Evolutionary conservation across 306 rosid genomes (phyloP), one percentile per base, ranked within the genome.

Genomic region (Malus fusca): DNA sequence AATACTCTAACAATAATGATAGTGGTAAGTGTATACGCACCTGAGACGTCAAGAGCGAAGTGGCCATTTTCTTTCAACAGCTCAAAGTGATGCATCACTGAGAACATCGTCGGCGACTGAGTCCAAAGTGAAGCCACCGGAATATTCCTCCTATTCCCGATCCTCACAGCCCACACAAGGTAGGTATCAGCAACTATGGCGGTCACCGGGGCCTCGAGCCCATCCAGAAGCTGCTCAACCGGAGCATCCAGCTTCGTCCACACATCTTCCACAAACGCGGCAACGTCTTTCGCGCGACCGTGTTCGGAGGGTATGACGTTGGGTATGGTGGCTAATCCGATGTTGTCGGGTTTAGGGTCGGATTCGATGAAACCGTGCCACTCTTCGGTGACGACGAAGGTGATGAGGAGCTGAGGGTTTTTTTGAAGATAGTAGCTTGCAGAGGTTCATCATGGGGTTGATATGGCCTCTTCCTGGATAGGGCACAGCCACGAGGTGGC

Each of bases 371-470:
- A 69, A 52, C 83, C 79, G 44, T 69, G 21, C 89, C 91, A 85
- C 76, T 88, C 91, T 63, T 88, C 77, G 5, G 76, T 35, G 40
- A 81, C 66, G 21, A 88, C 66, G 13, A 85, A 63, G 78, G 86
- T 81, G 31, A 88, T 25, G 43, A 76, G 69, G 43, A 68, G 83
- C 68, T 2, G 22, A 15, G 33, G 14, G 30, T n/a, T 60, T 66
- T 71, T 73, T 82, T 15, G 77, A 77, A 31, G 60, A 48, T 0
- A 88, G 77, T 4, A 63, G 63, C 25, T 81, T 84, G 87, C 88
- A 91, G 40, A 35, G 78, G 75, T 68, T 87, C 90, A 88, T 85
- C 86, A 89, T 85, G 92, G 89, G 82, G 11, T 85, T 88, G 71
- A 88, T 55, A 73, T 81, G 91, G 12, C 88, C 87, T 51, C 84